phyloP scores from a whole-genome alignment of 768 basidiomycete species.

The Rhizopogon roseolus region DNA sequence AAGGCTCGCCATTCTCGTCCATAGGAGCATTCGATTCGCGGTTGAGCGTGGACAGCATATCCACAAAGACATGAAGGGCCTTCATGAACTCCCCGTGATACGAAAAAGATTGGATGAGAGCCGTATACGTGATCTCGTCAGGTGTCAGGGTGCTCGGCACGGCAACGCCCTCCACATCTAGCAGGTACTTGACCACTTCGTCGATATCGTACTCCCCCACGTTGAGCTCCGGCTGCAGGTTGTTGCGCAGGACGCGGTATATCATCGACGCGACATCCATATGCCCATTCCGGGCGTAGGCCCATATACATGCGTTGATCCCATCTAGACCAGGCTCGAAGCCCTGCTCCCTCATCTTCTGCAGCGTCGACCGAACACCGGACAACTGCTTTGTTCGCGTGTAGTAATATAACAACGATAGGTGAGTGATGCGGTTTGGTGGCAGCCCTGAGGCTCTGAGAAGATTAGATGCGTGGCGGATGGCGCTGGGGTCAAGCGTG shows the following conservation, averaged over 20 bases:
- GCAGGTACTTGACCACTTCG: slow-evolving; percentile 33
- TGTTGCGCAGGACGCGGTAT: slow-evolving; percentile 60
- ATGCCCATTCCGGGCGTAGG: slow-evolving; percentile 49
- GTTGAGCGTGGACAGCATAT: slow-evolving; percentile 55
- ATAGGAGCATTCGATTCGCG: slow-evolving; percentile 29
- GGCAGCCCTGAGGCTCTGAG: slow-evolving; percentile 48
- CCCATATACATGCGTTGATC: slow-evolving; percentile 68
- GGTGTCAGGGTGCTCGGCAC: slow-evolving; percentile 44
- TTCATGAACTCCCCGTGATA: slow-evolving; percentile 63
- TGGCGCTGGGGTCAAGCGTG: slow-evolving; percentile 34
- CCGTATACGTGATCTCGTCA: slow-evolving; percentile 62
- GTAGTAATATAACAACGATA: slow-evolving; percentile 56
- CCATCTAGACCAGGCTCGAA: slow-evolving; percentile 58
- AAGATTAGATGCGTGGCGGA: slow-evolving; percentile 51
- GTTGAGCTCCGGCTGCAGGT: slow-evolving; percentile 34
- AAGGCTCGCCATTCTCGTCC: slow-evolving; percentile 20
- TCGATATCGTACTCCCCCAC: slow-evolving; percentile 31
- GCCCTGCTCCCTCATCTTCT: slow-evolving; percentile 45
- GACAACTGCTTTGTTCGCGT: slow-evolving; percentile 39
- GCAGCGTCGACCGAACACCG: slow-evolving; percentile 52
- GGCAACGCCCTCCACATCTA: slow-evolving; percentile 39
- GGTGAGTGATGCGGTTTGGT: slow-evolving; percentile 60
- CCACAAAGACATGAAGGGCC: slow-evolving; percentile 55
- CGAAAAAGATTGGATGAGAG: slow-evolving; percentile 64
- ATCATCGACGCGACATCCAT: slow-evolving; percentile 55